Evolutionary conservation across 2,329 filamentous ascomycete species (phyloP).

Genomic region (Cercospora nicotianae): DNA sequence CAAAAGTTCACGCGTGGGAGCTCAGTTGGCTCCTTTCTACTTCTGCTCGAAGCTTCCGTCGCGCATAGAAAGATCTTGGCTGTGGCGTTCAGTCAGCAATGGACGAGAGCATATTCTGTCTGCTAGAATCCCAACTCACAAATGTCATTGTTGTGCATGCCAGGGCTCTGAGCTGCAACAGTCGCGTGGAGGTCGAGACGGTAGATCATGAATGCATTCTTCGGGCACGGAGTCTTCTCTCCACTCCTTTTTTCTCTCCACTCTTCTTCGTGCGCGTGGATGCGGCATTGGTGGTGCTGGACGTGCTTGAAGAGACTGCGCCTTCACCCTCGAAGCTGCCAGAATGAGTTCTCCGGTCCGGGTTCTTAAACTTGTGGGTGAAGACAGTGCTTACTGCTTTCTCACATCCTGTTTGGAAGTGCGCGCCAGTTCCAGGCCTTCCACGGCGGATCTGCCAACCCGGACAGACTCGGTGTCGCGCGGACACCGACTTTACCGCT

Average conservation of each 20-base stretch:
- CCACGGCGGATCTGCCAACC: not conserved
- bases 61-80: not conserved
- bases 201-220: conserved; percentile 27
- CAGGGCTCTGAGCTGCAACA: conserved; percentile 16
- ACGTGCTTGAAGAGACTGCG: conserved; percentile 20
- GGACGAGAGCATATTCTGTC: not conserved
- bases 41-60: not conserved
- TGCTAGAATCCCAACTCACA: conserved; percentile 6
- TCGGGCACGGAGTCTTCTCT: conserved; percentile 17
- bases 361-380: not conserved
- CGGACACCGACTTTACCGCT: conserved; percentile 3
- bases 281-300: conserved; percentile 18
- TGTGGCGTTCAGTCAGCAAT: not conserved
- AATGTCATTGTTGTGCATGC: conserved; percentile 25
- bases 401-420: too few relatives aligned
- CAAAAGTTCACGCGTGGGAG: not conserved
- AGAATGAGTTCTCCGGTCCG: not conserved
- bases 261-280: conserved; percentile 18
- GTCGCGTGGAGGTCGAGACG: conserved; percentile 18
- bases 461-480: not conserved
- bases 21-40: not conserved
- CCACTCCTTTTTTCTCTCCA: not conserved
- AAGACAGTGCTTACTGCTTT: not conserved
- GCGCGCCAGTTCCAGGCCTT: not conserved
- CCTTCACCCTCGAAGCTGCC: not conserved